Evolutionary conservation across 176 grass and related monocot species (phyloP).

Genomic region (Rhynchospora breviuscula): DNA sequence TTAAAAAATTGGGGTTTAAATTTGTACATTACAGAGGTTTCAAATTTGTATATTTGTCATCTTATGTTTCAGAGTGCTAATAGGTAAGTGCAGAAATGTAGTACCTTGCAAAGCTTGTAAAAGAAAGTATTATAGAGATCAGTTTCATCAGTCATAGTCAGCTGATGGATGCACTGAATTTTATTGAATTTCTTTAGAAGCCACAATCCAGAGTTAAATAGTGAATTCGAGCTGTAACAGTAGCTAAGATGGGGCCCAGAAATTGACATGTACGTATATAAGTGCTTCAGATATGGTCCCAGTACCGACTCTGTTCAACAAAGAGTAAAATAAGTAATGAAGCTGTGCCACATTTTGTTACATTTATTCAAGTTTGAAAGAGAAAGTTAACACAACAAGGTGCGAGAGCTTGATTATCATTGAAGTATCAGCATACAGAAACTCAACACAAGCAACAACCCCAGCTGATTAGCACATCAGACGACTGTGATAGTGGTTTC

Average conservation of each 20-base stretch:
- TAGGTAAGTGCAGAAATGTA: background rate
- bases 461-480: background rate
- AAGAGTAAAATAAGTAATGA: background rate
- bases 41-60: background rate
- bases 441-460: background rate
- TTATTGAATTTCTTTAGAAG: constrained; percentile 79
- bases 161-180: constrained; percentile 81
- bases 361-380: background rate
- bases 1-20: background rate
- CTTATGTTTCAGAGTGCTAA: background rate
- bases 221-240: constrained; percentile 80
- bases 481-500: background rate
- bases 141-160: constrained; percentile 76
- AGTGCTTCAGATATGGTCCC: constrained; percentile 67
- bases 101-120: constrained; percentile 83
- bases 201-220: constrained; percentile 97
- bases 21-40: background rate
- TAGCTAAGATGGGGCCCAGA: constrained; percentile 94
- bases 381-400: background rate
- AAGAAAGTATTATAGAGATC: constrained; percentile 78
- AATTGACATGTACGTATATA: constrained; percentile 82
- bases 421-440: background rate
- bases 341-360: background rate
- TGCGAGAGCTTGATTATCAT: background rate
- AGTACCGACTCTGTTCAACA: constrained; percentile 49